A percentile compares a stretch with the other conserved stretches of the same genome.
phyloP scores from a whole-genome alignment of 306 rosid species.

The Quercus wislizeni region DNA sequence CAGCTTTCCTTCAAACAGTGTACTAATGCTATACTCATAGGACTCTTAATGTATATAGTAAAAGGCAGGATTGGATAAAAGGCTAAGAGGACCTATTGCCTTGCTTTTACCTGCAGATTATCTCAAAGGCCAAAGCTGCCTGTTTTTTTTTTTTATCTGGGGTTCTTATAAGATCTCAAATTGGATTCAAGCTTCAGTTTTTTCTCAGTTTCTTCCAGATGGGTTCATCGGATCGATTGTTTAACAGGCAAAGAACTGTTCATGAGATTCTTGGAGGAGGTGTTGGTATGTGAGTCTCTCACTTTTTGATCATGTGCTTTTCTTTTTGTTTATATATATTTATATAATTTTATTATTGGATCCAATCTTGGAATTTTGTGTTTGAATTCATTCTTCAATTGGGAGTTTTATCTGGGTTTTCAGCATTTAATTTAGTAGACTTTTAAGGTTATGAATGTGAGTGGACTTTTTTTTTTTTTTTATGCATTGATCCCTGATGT shows the following conservation, averaged over 20 bases:
- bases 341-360: not conserved
- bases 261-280: slow-evolving; percentile 86
- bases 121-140: slow-evolving; percentile 17
- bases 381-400: not conserved
- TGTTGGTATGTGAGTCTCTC: slow-evolving; percentile 49
- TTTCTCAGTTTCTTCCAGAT: slow-evolving; percentile 30
- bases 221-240: slow-evolving; percentile 73
- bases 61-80: slow-evolving; percentile 5
- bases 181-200: slow-evolving; percentile 33
- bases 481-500: not conserved
- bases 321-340: not conserved
- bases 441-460: not conserved
- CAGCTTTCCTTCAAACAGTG: slow-evolving; percentile 11
- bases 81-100: slow-evolving; percentile 12
- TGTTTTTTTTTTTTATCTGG: not conserved
- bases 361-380: not conserved
- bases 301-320: slow-evolving; percentile 1
- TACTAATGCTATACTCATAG: not conserved
- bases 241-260: slow-evolving; percentile 58
- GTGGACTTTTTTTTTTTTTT: not conserved
- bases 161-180: slow-evolving; percentile 24
- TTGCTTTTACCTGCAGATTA: slow-evolving; percentile 26
- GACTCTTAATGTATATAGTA: not conserved
- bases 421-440: not conserved
- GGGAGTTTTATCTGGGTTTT: not conserved